These are phyloP conservation scores for Suillus luteus DNA, from an alignment of 768 basidiomycete species.

Conservation along the genomic window DNA sequence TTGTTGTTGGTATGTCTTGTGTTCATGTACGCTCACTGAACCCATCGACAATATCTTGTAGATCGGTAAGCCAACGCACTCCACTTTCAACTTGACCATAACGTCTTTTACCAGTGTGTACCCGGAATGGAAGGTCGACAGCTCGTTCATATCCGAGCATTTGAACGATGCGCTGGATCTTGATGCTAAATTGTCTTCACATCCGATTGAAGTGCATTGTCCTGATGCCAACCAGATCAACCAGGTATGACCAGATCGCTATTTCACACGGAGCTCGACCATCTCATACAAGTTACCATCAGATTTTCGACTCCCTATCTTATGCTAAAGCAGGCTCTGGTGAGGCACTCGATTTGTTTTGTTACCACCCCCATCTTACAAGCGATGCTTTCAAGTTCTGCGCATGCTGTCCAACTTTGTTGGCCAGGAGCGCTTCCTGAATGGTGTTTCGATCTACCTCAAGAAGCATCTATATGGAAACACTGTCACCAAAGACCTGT, in stretches of 20 bases:
- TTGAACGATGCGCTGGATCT: constrained; percentile 76
- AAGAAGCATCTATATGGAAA: constrained; percentile 86
- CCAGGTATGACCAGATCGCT: constrained; percentile 43
- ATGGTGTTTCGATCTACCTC: constrained; percentile 89
- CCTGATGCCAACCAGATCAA: constrained; percentile 85
- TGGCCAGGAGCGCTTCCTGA: constrained; percentile 85
- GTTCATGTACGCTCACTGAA: not conserved
- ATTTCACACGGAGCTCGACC: not conserved
- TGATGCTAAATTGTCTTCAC: constrained; percentile 85
- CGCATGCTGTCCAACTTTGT: constrained; percentile 91
- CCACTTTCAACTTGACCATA: not conserved
- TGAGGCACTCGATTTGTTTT: constrained; percentile 29
- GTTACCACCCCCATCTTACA: not conserved
- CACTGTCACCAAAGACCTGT: constrained; percentile 83
- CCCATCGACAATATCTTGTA: constrained; percentile 22
- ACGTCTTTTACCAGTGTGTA: constrained; percentile 39
- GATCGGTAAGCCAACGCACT: constrained; percentile 49
- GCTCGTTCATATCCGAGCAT: constrained; percentile 78
- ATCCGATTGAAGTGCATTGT: constrained; percentile 91
- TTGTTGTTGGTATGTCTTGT: constrained; percentile 62
- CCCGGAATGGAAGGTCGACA: constrained; percentile 86
- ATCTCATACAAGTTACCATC: constrained; percentile 9
- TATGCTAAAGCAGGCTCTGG: constrained; percentile 85
- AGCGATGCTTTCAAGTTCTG: constrained; percentile 53
- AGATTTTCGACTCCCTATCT: constrained; percentile 89